Conservation (phyloP, 108 stramenopile genomes). For the Conticribra guillardii region DNA sequence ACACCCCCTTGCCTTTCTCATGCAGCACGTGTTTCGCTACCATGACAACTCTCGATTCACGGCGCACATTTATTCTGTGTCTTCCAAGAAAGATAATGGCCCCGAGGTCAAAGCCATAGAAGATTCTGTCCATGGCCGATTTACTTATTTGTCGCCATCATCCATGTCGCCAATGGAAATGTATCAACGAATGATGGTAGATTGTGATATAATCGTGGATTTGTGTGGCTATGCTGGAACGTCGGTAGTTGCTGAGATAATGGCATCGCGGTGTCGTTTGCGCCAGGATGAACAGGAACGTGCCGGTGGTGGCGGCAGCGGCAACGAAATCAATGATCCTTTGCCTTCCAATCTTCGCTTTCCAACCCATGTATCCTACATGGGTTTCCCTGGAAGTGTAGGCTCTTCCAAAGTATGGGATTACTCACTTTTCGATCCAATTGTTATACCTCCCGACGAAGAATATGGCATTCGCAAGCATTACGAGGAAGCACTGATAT, state of each 20-base stretch:
- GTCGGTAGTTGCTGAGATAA: slow-evolving; percentile 58
- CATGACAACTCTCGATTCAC: slow-evolving; percentile 74
- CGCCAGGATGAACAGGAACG: slow-evolving; percentile 37
- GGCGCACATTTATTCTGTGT: slow-evolving; percentile 73
- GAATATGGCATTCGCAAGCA: slow-evolving; percentile 42
- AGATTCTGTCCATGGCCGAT: slow-evolving; percentile 63
- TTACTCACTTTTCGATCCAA: slow-evolving; percentile 74
- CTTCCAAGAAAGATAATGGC: slow-evolving; percentile 57
- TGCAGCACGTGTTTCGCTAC: slow-evolving; percentile 87
- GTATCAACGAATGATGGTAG: slow-evolving; percentile 59
- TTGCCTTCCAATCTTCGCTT: slow-evolving; percentile 6
- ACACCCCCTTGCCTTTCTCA: slow-evolving; percentile 86
- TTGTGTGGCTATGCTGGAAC: slow-evolving; percentile 88
- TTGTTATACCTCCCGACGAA: slow-evolving; percentile 53
- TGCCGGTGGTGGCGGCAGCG: slow-evolving; percentile 43
- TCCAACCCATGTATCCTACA: slow-evolving; percentile 64
- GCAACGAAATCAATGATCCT: slow-evolving; percentile 7
- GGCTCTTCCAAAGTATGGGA: slow-evolving; percentile 76
- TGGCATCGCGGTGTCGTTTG: slow-evolving; percentile 49
- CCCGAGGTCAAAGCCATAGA: slow-evolving; percentile 66
- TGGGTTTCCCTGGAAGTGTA: slow-evolving; percentile 84
- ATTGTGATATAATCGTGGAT: slow-evolving; percentile 84
- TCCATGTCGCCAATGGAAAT: slow-evolving; percentile 47
- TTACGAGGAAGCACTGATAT: slow-evolving; percentile 73
- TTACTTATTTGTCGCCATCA: slow-evolving; percentile 51